Base-by-base conservation (phyloP, 148 eudicot genomes). In the Silene latifolia region DNA sequence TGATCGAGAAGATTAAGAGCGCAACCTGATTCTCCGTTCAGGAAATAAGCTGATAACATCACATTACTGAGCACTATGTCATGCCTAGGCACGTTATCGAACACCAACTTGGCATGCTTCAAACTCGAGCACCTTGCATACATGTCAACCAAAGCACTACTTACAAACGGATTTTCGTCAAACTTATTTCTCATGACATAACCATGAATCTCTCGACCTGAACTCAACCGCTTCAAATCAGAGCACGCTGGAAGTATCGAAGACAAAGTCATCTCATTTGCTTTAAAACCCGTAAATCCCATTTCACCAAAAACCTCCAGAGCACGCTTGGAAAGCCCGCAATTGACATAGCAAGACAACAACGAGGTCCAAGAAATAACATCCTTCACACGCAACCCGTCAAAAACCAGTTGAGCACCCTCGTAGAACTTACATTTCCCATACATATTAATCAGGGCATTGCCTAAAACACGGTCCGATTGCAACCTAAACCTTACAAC, bases 311-410 rank as follows among this genome's bases (percentile, higher is more conserved):
- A 79, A 29, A 61, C 83, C 5, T 9, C 4, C 44, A 92, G 57
- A 46, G 89, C 95, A 66, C 80, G 82, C 71, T 69, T 71, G 8
- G 67, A 81, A 58, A 85, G 70, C 71, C 89, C 88, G 85, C 91
- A 92, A 59, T 81, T 83, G 19, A 88, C 84, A 87, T 80, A 83
- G 73, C 93, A 88, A 1, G 91, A 83, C 74, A 88, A 66, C 80
- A 88, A 73, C 0, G 95, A 88, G 11, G 95, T 92, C 97, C 97
- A 92, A 78, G 97, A 88, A 69, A 92, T 80, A 72, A 89, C 95
- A 85, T 88, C 95, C 82, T 78, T 90, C 7, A 79, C 74, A 14
- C 13, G 78, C 85, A 90, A 68, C 51, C 74, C 79, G 19, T 73
- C 20, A 46, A 92, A 90, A 64, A 88, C 92, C 32, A 66, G 73